Conservation (phyloP, 148 eudicot genomes). For the Rhododendron mucronatum region DNA sequence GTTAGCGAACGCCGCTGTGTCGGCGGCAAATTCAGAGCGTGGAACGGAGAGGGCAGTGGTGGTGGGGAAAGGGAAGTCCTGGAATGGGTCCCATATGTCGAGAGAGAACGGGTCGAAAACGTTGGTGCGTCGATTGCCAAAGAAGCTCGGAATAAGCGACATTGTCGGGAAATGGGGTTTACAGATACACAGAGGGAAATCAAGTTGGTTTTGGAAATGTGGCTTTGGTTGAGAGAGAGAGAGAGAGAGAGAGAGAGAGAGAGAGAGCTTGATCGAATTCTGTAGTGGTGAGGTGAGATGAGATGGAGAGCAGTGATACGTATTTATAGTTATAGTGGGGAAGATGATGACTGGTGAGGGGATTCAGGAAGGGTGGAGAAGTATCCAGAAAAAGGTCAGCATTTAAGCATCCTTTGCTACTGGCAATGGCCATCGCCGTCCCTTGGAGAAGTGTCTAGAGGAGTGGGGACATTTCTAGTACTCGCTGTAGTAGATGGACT, state of each 20-base stretch:
- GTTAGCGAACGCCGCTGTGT: background rate
- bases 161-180: background rate
- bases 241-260: no score
- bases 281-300: background rate
- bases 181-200: background rate
- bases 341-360: background rate
- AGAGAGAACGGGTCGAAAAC: background rate
- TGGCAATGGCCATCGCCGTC: background rate
- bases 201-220: background rate
- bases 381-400: background rate
- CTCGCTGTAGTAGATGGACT: background rate
- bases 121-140: background rate
- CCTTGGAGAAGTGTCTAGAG: background rate
- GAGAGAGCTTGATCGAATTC: background rate
- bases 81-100: constrained; percentile 1
- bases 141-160: background rate
- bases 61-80: background rate
- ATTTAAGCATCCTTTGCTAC: background rate
- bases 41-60: background rate
- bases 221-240: background rate
- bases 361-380: background rate
- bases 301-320: background rate
- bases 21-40: background rate
- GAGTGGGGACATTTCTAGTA: background rate
- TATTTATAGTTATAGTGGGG: background rate